These are phyloP conservation scores for Cucumis sativus DNA, from an alignment of 306 rosid species.

Conservation along the genomic window DNA sequence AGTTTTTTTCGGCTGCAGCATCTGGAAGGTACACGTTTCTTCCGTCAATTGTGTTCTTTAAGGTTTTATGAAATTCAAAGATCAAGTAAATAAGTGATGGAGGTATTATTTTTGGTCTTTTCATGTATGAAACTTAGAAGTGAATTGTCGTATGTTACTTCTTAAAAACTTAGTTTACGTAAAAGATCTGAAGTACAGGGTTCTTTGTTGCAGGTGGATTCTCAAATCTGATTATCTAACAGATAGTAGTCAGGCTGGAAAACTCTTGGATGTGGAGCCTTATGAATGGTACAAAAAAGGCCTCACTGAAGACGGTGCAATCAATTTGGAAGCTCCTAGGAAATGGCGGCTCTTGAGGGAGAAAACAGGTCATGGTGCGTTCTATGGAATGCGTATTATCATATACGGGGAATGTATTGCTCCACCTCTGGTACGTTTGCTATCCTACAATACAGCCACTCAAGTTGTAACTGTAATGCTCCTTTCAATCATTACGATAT, in stretches of 20 bases:
- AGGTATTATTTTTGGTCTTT: not conserved
- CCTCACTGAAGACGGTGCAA: constrained; percentile 74
- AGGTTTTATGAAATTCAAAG: not conserved
- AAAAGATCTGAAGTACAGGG: not conserved
- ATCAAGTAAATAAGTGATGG: not conserved
- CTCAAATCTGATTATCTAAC: constrained; percentile 72
- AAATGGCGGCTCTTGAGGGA: constrained; percentile 78
- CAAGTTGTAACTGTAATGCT: not conserved
- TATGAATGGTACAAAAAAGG: constrained; percentile 80
- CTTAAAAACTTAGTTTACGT: not conserved
- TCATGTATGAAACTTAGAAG: not conserved
- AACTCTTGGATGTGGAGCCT: constrained; percentile 58
- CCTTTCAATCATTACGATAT: not conserved
- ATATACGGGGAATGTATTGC: constrained; percentile 78
- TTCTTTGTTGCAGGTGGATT: constrained; percentile 64
- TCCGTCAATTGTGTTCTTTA: not conserved
- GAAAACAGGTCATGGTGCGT: constrained; percentile 82
- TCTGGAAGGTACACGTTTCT: constrained; percentile 57
- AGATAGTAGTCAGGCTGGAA: constrained; percentile 58
- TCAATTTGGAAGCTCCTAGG: constrained; percentile 91
- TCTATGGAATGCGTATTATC: constrained; percentile 60
- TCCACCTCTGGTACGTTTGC: constrained; percentile 61
- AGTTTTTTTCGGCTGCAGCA: constrained; percentile 89
- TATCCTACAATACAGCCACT: not conserved
- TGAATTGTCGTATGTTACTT: not conserved